Base-by-base conservation (phyloP, 1,139 yeast species). In the Geotrichum carabidarum region DNA sequence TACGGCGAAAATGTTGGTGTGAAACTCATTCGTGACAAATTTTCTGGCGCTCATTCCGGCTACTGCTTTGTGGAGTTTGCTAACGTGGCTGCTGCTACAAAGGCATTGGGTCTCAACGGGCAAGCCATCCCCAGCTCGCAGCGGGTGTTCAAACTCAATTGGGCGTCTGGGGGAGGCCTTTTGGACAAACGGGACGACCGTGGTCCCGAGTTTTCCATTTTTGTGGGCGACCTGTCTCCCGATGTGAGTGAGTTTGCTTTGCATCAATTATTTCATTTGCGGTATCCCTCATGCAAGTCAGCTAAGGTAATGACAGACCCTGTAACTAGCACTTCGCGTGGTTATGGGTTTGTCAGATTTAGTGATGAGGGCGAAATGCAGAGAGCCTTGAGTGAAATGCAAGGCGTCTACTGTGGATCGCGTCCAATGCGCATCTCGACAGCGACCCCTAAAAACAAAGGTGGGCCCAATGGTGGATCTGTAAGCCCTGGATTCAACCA, bases 301-400 rank as follows among this genome's bases (percentile, higher is more conserved):
- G 96, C 86, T 27, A 83, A 90, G 65, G 86, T 91, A 56, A 89
- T 90, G 91, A 74, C 83, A 4, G 96, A 90, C 68, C 84, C 89
- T 2, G 74, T 78, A 17, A 81, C 94, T 1, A 86, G 85, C n/a
- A 75, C 78, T 22, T 84, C 95, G 2, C 81, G 93, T 62, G 95
- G 97, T 43, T 89, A 87, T 71, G 98, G 97, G 1, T 90, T 90
- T 70, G 93, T 90, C 12, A 78, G 95, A 58, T 89, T 91, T 68
- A 74, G 79, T 44, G 79, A 80, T 55, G 86, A 82, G 61, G 77
- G 78, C 14, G 87, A 85, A 54, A 86, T 90, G 71, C 82, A 82
- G 60, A 75, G 82, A 47, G 95, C 97, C 0, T 72, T 88, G 44
- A 71, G 75, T 18, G 95, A 87, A 65, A 87, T 88, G 95, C 88